Evolutionary conservation across 768 basidiomycete species (phyloP), one percentile per base, ranked within the genome.

Genomic region (Dentipellis fragilis): DNA sequence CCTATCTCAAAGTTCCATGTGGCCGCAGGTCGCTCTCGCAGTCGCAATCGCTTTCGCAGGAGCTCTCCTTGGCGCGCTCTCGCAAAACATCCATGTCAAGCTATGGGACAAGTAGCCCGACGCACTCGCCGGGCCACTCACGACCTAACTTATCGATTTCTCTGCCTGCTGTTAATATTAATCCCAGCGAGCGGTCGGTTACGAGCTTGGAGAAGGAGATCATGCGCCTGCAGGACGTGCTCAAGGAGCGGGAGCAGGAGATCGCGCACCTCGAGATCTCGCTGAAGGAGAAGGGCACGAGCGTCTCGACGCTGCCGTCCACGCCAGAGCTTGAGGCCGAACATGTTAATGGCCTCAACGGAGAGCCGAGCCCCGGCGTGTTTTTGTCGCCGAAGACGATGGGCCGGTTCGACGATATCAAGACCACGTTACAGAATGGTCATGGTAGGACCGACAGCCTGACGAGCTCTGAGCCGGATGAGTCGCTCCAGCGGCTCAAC

Each of bases 11-110:
- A 37, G 51, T 39, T 63, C 62, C 29, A 29, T 58, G 52, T 56
- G 54, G 59, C 39, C 64, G 54, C 53, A 90, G 89, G 80, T 92
- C 91, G 83, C 82, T 85, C 62, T 91, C 89, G 75, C 89, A 89
- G 72, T 93, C 93, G 69, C 82, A 85, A 76, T 95, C 93, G 78
- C 84, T 95, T 64, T 94, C 93, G 76, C 93, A 97, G 93, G 93
- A 91, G 80, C 80, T 92, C 62, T 92, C 85, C 63, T 92, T 85
- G 76, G 88, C 73, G 73, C 86, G 85, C 66, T 89, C 84, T 75
- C 88, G 87, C 80, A 87, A 87, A 74, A 75, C 78, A 64, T 91
- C 89, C 55, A 80, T 80, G 62, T 90, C 87, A 62, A 86, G 85
- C 67, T 79, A 85, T 69, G 80, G 78, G 64, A 85, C 84, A 58